Base-by-base conservation (phyloP, 169 alveolate genomes). In the Theileria luwenshuni region DNA sequence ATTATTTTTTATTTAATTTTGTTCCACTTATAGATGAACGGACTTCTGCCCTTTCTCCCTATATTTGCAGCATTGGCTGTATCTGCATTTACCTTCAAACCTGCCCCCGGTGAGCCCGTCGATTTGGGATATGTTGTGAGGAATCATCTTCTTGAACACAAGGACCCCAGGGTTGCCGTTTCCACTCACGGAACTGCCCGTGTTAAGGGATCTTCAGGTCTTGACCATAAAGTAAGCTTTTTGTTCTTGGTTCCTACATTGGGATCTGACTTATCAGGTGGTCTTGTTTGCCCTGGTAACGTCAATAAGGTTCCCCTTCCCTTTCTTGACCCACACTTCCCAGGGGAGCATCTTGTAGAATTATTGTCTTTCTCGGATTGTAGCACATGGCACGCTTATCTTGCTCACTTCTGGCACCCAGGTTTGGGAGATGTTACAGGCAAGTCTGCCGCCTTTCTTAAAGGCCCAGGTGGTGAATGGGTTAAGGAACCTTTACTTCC, bases 271-370 rank as follows among this genome's bases (percentile, higher is more conserved):
- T 49, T 49, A 10, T 10, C 28, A 10, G 60, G 60, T 5, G 60
- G 60, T 19, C 30, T 49, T 49, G 60, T 23, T 19, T 10, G 28
- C 30, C 60, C 60, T 10, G 60, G 60, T 49, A 49, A 30, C 23
- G 19, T 5, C 33, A 5, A 49, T 5, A 25, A 8, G 7, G 59
- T 49, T 49, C 59, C 23, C 33, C 63, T 6, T 25, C 23, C 28
- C n/a, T 33, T 13, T n/a, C 19, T 38, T 54, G 63, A 2, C 3
- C 23, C 33, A 1, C 19, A 8, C n/a, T 54, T 21, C 30, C 33
- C 23, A n/a, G 63, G 63, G 1, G 63, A 54, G 33, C 42, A 54
- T 23, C 63, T 54, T 8, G 27, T 54, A 2, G 63, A 54, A 33
- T 54, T 54, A 25, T 21, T 54, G 3, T 3, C 19, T 19, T 54